Evolutionary conservation across 805 yeast genomes (phyloP).

Genomic region (Myxozyma mucilagina): DNA sequence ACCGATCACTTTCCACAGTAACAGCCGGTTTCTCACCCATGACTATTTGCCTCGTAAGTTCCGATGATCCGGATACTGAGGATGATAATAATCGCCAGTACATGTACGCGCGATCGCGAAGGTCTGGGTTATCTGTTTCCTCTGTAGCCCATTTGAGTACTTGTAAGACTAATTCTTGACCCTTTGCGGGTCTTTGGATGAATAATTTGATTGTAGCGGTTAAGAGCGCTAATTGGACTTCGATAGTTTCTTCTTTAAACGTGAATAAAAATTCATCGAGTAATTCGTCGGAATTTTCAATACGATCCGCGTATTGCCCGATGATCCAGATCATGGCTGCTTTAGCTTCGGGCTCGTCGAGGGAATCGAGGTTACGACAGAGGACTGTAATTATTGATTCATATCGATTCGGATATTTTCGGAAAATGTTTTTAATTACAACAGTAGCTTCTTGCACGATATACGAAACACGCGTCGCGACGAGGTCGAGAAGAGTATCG

Average conservation of each 20-base stretch:
- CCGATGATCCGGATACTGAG: conserved; percentile 43
- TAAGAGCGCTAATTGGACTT: conserved; percentile 70
- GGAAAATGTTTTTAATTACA: conserved; percentile 70
- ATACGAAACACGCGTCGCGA: conserved; percentile 66
- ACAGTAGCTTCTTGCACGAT: conserved; percentile 78
- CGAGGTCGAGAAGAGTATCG: conserved; percentile 56
- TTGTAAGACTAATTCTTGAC: conserved; percentile 58
- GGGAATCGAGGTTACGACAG: conserved; percentile 48
- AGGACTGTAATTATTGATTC: conserved; percentile 48
- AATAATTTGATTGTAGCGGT: conserved; percentile 75
- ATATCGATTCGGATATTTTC: conserved; percentile 69
- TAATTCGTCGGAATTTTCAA: conserved; percentile 47
- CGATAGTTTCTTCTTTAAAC: conserved; percentile 64
- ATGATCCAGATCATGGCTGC: conserved; percentile 80
- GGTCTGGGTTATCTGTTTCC: conserved; percentile 75
- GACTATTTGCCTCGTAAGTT: conserved; percentile 54
- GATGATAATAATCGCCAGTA: conserved; percentile 78
- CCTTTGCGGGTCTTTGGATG: conserved; percentile 54
- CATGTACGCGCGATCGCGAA: conserved; percentile 79
- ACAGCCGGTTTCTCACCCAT: conserved; percentile 63
- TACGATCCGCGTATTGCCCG: conserved; percentile 63
- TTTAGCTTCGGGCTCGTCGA: conserved; percentile 78
- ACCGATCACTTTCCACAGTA: conserved; percentile 62
- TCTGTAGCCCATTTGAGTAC: conserved; percentile 71
- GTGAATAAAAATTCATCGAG: conserved; percentile 48